phyloP scores from a whole-genome alignment of 306 rosid genomes.

The Castanopsis chinensis region DNA sequence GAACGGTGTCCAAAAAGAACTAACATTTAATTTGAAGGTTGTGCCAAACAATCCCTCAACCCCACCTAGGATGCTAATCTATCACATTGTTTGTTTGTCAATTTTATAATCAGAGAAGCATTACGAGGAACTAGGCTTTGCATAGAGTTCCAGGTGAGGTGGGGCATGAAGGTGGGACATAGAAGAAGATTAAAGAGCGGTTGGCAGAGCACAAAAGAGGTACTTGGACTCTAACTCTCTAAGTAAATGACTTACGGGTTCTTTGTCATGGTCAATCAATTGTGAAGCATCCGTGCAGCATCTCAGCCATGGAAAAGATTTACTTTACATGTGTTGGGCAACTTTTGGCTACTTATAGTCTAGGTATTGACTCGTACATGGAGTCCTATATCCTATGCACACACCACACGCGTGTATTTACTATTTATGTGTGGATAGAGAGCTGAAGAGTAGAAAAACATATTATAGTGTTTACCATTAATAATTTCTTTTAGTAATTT shows the following conservation, averaged over 20 bases:
- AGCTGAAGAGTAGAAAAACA: not conserved
- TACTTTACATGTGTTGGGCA: conserved; percentile 24
- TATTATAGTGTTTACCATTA: too few relatives aligned
- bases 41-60: conserved; percentile 37
- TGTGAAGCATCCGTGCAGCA: conserved; percentile 41
- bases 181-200: conserved; percentile 35
- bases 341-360: conserved; percentile 24
- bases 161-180: conserved; percentile 42
- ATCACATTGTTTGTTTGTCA: conserved; percentile 22
- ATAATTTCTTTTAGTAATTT: too few relatives aligned
- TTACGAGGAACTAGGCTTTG: conserved; percentile 42
- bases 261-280: conserved; percentile 49
- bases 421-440: not conserved
- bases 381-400: not conserved
- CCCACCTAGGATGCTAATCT: conserved; percentile 86
- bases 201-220: conserved; percentile 25
- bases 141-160: conserved; percentile 37
- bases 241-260: conserved; percentile 2
- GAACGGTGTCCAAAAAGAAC: too few relatives aligned
- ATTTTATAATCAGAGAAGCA: conserved; percentile 39
- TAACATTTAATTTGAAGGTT: conserved; percentile 16
- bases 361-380: conserved; percentile 22
- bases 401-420: conserved; percentile 36
- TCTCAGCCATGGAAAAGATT: conserved; percentile 35
- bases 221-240: conserved; percentile 10